Evolutionary conservation across 192 early-diverging fungal species (phyloP), one percentile per base, ranked within the genome.

Genomic region (Coemansia sp.): DNA sequence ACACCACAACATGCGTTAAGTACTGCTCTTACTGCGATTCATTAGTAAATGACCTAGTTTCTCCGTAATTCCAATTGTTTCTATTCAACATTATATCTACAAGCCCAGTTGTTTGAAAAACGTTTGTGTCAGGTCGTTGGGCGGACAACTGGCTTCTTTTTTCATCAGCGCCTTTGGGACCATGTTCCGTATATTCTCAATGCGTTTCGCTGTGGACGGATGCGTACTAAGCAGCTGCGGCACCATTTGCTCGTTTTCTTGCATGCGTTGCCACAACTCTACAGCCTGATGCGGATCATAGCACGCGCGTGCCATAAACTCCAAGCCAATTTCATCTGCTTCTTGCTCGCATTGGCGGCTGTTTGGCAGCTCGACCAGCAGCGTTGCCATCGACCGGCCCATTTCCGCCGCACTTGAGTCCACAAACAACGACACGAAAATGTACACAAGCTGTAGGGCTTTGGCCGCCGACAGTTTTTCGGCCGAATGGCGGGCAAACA

Each of bases 231-330:
- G 69, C 61, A 92, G 93, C 65, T 90, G 86, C 7, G 78, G 68
- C 3, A 66, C 49, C 1, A 37, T 61, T 6, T 56, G 60, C 20
- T 82, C 82, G 0, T 73, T 73, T 0, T 64, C 58, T 50, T 86
- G 82, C 94, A 96, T 98, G 9, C 92, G 73, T 72, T 86, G 60
- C 96, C 96, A 98, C 66, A 98, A 77, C 6, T 71, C 71, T 0
- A 88, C 78, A 18, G 93, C 92, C 61, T 89, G 87, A 10, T 59
- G 61, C 1, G 96, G 96, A 67, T 97, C 85, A 70, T 89, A 98
- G 69, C 96, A 98, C 24, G 96, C 96, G 56, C 88, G 83, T 4
- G 94, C 86, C 93, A 97, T 95, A 14, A 98, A 76, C 48, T 84
- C 58, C 36, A 98, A 73, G 0, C 94, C 94, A 71, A 98, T 92